These are phyloP conservation scores for Talaromyces marneffei DNA, from an alignment of 2,329 filamentous ascomycete species.

Conservation along the genomic window DNA sequence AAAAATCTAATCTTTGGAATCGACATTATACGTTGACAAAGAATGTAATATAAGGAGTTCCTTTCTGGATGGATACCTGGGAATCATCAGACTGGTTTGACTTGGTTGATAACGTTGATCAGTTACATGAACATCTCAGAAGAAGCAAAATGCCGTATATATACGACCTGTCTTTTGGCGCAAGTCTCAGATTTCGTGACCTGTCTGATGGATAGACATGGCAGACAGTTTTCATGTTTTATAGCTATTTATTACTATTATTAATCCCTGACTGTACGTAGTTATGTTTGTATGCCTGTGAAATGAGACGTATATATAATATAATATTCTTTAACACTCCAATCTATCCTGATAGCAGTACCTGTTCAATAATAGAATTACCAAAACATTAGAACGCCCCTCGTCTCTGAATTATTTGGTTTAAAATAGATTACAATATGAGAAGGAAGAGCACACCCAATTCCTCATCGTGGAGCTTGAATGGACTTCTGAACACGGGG, in stretches of 20 bases:
- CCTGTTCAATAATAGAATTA: no score
- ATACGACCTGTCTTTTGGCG: background rate
- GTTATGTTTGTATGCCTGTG: background rate
- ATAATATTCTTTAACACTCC: background rate
- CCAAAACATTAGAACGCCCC: no score
- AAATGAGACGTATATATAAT: background rate
- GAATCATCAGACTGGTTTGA: background rate
- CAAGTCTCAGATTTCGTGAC: background rate
- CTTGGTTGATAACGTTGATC: background rate
- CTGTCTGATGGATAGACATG: background rate
- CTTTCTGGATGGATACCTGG: background rate
- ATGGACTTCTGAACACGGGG: background rate
- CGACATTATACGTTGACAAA: background rate
- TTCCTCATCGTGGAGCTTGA: background rate
- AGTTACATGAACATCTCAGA: background rate
- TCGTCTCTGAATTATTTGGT: no score
- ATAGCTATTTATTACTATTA: background rate
- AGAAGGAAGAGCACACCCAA: no score
- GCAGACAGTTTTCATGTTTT: background rate
- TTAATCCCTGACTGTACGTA: background rate
- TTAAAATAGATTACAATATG: no score
- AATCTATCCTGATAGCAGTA: no score
- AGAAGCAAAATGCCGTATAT: background rate
- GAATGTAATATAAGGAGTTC: background rate
- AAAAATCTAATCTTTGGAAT: background rate